Evolutionary conservation across 164 flowering plant species (phyloP), one percentile per base, ranked within the genome.

Genomic region (Nelumbo lutea): DNA sequence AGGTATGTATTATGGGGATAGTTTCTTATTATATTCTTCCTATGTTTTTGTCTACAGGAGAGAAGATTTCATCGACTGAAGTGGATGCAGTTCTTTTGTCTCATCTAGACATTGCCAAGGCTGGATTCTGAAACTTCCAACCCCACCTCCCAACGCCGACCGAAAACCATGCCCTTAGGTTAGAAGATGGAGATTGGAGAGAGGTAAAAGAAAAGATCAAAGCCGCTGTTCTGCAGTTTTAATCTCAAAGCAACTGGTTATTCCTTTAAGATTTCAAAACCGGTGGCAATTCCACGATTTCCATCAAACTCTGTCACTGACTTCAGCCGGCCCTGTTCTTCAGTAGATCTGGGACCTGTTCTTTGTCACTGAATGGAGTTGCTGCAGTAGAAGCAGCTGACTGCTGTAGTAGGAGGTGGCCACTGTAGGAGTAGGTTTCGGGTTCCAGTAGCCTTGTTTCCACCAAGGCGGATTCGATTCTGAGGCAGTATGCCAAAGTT

Each of bases 51-150:
- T 27, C 27, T 27, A 27, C 82, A 88, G 90, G 90, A 61, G 93
- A 87, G 73, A 91, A 94, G 77, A 91, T 91, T 64, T 91, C 97
- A 10, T 96, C 97, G 42, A 87, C 92, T 51, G 97, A 91, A 75
- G 97, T 92, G 67, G 97, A 91, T 63, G 81, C 93, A 1, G 90
- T 91, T 9, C 85, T 94, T 5, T 43, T 91, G 69, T 79, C 96
- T 8, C 97, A 95, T 71, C 90, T 96, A 0, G 92, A 86, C 43
- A 68, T 90, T 67, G 90, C 90, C 42, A 90, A 90, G 71, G 97
- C 90, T 86, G 92, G 83, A 79, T 50, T 42, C 58, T 72, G 76
- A 70, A 66, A 50, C 77, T 78, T 68, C 70, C 79, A 66, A 74
- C 69, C 69, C 66, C 65, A 66, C 73, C 67, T 72, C 52, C 42